Percentiles rank a stretch among this genome's conserved stretches.
These are phyloP conservation scores for Tuber brumale DNA, from an alignment of 495 filamentous ascomycete genomes.

Conservation along the genomic window DNA sequence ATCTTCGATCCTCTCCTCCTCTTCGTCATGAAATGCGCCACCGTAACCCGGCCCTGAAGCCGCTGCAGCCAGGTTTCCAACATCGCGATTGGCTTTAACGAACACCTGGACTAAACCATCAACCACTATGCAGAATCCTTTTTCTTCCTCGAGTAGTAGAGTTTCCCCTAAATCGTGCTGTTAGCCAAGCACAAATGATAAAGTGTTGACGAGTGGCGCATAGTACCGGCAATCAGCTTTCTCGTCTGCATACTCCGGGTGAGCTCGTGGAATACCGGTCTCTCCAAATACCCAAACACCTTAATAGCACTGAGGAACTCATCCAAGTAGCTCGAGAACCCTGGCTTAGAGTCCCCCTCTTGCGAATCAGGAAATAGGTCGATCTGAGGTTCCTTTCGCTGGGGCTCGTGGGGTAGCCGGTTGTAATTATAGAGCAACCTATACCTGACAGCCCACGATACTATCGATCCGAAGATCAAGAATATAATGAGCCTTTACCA, in stretches of 20 bases:
- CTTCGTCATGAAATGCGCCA: slow-evolving; percentile 58
- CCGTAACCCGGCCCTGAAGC: slow-evolving; percentile 31
- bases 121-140: slow-evolving; percentile 95
- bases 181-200: background rate
- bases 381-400: slow-evolving; percentile 89
- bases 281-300: slow-evolving; percentile 94
- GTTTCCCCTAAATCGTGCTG: slow-evolving; percentile 57
- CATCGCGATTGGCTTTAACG: slow-evolving; percentile 75
- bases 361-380: slow-evolving; percentile 90
- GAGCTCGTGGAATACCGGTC: slow-evolving; percentile 94
- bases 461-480: slow-evolving; percentile 64
- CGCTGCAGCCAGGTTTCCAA: slow-evolving; percentile 43
- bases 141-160: slow-evolving; percentile 88
- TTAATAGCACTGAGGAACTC: slow-evolving; percentile 99
- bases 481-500: slow-evolving; percentile 65
- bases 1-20: slow-evolving; percentile 53
- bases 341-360: slow-evolving; percentile 82
- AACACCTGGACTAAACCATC: slow-evolving; percentile 97
- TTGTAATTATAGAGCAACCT: slow-evolving; percentile 93
- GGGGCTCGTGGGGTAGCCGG: slow-evolving; percentile 83
- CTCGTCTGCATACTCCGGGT: slow-evolving; percentile 96
- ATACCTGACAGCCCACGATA: slow-evolving; percentile 91
- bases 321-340: slow-evolving; percentile 88
- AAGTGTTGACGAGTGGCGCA: background rate
- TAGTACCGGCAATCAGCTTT: slow-evolving; percentile 72